Conservation (phyloP, 1,139 yeast genomes). For the Barnettozyma hawaiiensis region DNA sequence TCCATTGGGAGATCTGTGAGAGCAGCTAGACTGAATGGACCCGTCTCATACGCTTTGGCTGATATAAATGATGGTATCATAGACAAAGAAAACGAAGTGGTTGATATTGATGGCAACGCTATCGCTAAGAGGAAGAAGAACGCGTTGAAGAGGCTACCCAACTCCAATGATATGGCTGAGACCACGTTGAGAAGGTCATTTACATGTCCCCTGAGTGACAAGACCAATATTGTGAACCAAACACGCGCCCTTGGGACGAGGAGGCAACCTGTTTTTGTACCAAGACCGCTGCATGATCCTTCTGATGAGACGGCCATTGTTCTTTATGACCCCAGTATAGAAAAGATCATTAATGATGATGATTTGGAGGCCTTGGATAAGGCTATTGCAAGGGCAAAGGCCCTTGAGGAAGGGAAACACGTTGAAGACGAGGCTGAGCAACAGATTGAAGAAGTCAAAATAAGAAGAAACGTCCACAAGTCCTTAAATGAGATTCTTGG, state of each 20-base stretch:
- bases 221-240: slow-evolving; percentile 33
- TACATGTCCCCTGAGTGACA: slow-evolving; percentile 43
- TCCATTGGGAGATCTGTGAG: slow-evolving; percentile 24
- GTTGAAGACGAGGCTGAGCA: slow-evolving; percentile 24
- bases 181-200: slow-evolving; percentile 37
- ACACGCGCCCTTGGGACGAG: slow-evolving; percentile 82
- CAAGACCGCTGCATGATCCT: slow-evolving; percentile 92
- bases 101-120: slow-evolving; percentile 38
- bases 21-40: slow-evolving; percentile 32
- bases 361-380: slow-evolving; percentile 30
- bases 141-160: slow-evolving; percentile 40
- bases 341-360: slow-evolving; percentile 45
- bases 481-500: slow-evolving; percentile 82
- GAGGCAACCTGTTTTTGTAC: slow-evolving; percentile 62
- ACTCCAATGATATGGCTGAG: slow-evolving; percentile 29
- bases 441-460: slow-evolving; percentile 22
- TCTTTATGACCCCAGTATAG: slow-evolving; percentile 90
- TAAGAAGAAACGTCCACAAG: slow-evolving; percentile 44
- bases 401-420: slow-evolving; percentile 24
- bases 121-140: slow-evolving; percentile 38
- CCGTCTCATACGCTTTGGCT: slow-evolving; percentile 31
- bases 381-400: slow-evolving; percentile 24
- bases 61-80: slow-evolving; percentile 17
- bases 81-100: slow-evolving; percentile 24
- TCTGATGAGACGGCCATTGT: slow-evolving; percentile 91